These are phyloP conservation scores for Yueomyces sp. DNA, from an alignment of 1,139 yeast species.

Conservation along the genomic window DNA sequence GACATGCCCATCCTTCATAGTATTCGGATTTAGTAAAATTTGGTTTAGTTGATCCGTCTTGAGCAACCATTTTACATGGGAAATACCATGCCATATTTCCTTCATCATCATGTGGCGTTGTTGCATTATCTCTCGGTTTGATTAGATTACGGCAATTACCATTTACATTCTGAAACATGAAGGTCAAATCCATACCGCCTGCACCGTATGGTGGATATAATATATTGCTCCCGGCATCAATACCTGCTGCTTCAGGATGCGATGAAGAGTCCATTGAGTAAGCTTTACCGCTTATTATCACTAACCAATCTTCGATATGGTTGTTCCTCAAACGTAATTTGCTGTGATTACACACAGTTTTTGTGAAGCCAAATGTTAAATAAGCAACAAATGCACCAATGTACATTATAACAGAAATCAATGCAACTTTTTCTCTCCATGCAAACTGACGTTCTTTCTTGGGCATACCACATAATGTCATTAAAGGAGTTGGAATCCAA, in stretches of 20 bases:
- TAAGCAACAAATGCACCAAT: constrained; percentile 75
- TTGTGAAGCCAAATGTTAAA: constrained; percentile 84
- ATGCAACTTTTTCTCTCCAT: constrained; percentile 92
- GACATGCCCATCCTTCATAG: constrained; percentile 86
- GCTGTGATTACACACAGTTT: constrained; percentile 55
- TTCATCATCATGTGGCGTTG: constrained; percentile 54
- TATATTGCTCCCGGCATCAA: constrained; percentile 52
- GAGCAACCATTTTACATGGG: constrained; percentile 68
- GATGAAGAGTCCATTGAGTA: constrained; percentile 57
- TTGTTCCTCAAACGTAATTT: constrained; percentile 41
- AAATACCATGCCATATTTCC: constrained; percentile 83
- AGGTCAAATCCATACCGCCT: constrained; percentile 82
- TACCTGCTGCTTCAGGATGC: constrained; percentile 77
- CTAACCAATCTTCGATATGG: constrained; percentile 42
- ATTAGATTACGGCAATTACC: constrained; percentile 82
- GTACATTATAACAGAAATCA: constrained; percentile 60
- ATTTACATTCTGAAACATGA: constrained; percentile 87
- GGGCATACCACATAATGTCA: constrained; percentile 62
- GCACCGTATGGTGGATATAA: constrained; percentile 78
- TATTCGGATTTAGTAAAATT: constrained; percentile 43
- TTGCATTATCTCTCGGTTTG: constrained; percentile 50
- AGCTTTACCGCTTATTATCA: constrained; percentile 74
- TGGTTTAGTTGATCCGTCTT: constrained; percentile 59
- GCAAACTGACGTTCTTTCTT: constrained; percentile 80
- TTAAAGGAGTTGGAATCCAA: constrained; percentile 80